Percentiles rank a stretch among this genome's conserved stretches.
These are phyloP conservation scores for Solanum rostratum DNA, from an alignment of 257 asterid genomes.

Conservation along the genomic window DNA sequence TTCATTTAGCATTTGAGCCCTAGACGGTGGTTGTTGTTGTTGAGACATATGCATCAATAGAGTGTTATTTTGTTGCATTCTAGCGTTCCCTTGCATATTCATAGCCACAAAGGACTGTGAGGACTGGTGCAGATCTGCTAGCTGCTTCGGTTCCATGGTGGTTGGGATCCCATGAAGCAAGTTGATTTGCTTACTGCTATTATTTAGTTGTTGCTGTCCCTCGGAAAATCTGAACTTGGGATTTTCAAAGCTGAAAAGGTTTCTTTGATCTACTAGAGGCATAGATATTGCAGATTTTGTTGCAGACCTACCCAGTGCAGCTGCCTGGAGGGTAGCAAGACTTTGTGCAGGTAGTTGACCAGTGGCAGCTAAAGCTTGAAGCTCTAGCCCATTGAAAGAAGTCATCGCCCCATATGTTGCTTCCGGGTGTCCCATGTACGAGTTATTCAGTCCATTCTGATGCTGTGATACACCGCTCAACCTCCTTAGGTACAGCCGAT, in stretches of 20 bases:
- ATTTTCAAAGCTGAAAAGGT: constrained; percentile 56
- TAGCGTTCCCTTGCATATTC: constrained; percentile 39
- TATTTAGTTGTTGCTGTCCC: constrained; percentile 34
- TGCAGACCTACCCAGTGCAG: constrained; percentile 43
- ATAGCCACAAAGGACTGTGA: constrained; percentile 39
- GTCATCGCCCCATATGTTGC: constrained; percentile 52
- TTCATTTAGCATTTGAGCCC: constrained; percentile 35
- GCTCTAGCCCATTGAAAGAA: constrained; percentile 49
- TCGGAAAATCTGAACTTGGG: constrained; percentile 45
- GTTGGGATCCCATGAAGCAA: constrained; percentile 87
- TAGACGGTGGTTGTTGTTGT: constrained; percentile 34
- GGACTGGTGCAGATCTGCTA: constrained; percentile 55
- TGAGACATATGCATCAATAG: constrained; percentile 43
- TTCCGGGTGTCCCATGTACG: constrained; percentile 55
- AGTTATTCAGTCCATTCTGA: constrained; percentile 37
- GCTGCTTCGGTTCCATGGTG: constrained; percentile 84
- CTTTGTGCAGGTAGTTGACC: constrained; percentile 68
- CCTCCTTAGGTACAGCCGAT: constrained; percentile 81
- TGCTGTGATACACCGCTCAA: constrained; percentile 37
- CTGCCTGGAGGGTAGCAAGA: constrained; percentile 74
- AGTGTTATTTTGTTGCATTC: constrained; percentile 23
- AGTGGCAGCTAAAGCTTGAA: constrained; percentile 67
- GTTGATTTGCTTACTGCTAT: constrained; percentile 37
- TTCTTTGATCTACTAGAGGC: constrained; percentile 54
- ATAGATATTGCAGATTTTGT: constrained; percentile 34